Evolutionary conservation across 2,329 filamentous ascomycete genomes (phyloP).

Genomic region (Penicillium sp.): DNA sequence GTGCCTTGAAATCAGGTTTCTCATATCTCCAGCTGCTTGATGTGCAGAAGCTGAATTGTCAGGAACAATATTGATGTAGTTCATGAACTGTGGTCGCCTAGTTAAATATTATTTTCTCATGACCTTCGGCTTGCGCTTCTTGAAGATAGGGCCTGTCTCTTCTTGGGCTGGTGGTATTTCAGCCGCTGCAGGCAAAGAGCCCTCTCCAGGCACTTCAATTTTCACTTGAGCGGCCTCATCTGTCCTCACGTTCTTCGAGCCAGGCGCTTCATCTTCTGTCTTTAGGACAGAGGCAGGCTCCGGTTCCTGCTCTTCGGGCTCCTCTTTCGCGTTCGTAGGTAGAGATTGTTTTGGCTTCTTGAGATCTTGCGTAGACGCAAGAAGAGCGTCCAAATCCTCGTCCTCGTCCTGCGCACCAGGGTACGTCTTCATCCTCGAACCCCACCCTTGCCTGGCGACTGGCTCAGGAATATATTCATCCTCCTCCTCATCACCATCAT

Average conservation of each 20-base stretch:
- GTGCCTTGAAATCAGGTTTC: neutral
- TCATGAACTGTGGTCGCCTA: neutral
- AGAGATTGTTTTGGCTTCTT: constrained; percentile 33
- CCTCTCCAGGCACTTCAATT: constrained; percentile 25
- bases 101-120: constrained; percentile 33
- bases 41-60: neutral
- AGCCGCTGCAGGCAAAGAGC: constrained; percentile 2
- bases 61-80: neutral
- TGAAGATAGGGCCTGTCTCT: constrained; percentile 43
- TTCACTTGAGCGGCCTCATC: constrained; percentile 19
- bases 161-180: constrained; percentile 22
- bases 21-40: neutral
- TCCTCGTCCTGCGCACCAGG: constrained; percentile 38
- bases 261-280: constrained; percentile 14
- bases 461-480: constrained; percentile 30
- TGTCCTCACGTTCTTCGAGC: constrained; percentile 10
- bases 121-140: constrained; percentile 49
- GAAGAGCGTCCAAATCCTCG: constrained; percentile 43
- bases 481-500: constrained; percentile 41
- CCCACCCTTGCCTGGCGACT: constrained; percentile 44
- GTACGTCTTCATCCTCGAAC: constrained; percentile 41
- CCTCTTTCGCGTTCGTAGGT: constrained; percentile 6
- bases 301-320: constrained; percentile 16
- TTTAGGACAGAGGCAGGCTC: constrained; percentile 11
- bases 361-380: constrained; percentile 40